phyloP scores from a whole-genome alignment of 352 stramenopile genomes.

The Thalassiosira hispida region DNA sequence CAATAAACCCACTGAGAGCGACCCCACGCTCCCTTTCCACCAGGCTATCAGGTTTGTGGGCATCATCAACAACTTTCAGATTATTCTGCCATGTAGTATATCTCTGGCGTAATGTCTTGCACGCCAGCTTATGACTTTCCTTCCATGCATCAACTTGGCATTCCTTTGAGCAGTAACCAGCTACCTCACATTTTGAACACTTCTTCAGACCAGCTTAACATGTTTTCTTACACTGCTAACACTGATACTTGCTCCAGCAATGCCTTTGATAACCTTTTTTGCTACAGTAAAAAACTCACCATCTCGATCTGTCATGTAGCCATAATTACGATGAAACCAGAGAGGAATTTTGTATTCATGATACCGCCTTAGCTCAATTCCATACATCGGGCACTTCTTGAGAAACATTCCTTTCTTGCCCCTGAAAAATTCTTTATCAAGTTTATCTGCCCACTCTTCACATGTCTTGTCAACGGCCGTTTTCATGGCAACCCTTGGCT shows the following conservation, averaged over 20 bases:
- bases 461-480: neutral
- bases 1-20: neutral
- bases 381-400: neutral
- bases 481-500: neutral
- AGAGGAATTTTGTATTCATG: neutral
- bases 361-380: neutral
- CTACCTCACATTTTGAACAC: neutral
- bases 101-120: neutral
- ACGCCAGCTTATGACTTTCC: neutral
- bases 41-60: neutral
- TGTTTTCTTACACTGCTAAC: neutral
- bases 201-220: neutral
- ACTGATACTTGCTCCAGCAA: neutral
- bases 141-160: constrained; percentile 6
- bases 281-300: neutral
- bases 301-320: neutral
- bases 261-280: constrained; percentile 2
- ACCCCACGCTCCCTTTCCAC: neutral
- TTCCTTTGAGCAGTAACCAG: constrained; percentile 3
- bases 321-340: neutral
- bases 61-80: neutral
- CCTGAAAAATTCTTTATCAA: constrained; percentile 1
- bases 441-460: neutral
- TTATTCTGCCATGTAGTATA: neutral
- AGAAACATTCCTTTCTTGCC: constrained; percentile 5